Base-by-base conservation (phyloP, 441 rosid species). In the Gossypium lobatum region DNA sequence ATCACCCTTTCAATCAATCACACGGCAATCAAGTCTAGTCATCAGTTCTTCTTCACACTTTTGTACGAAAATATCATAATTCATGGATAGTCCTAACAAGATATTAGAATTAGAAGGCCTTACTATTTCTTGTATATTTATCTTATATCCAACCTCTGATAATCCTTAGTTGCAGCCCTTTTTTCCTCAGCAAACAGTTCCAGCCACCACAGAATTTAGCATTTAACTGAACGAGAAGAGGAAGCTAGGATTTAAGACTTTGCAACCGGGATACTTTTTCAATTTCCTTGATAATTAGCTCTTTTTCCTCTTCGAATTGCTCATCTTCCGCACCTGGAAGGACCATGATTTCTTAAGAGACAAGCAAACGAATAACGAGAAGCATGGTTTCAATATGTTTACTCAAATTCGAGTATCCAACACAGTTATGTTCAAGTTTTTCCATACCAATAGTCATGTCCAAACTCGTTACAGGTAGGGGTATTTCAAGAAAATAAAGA, bases 291-390 rank as follows among this genome's bases (percentile, higher is more conserved):
- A 95, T 88, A 79, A 93, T 95, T 70, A 93, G 81, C 79, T 95
- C 98, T 77, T 93, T 95, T 80, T 93, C 99, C 80, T 91, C 98
- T 42, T 95, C 99, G 70, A 95, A 93, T 78, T 90, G 91, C 64
- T 95, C 99, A 67, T 91, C 99, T 54, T 91, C 98, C 0, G 89
- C 84, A 62, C 98, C 97, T 93, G 80, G 54, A 45, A 75, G 55
- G 10, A 67, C 50, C 10, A 55, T 13, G 6, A 7, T 34, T 4
- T n/a, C 18, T 18, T 17, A 23, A 18, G 21, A 17, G 17, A 28
- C 16, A 13, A 71, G 66, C 63, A 25, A 3, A 50, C 2, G 31
- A 16, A 37, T 53, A 59, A 21, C 21, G 11, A 31, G 75, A 46
- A 46, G 37, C 37, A 31, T 31, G 37, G 37, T 31, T 31, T 31